These are phyloP conservation scores for Meyerozyma guilliermondii DNA, from an alignment of 1,139 yeast genomes.

Conservation along the genomic window DNA sequence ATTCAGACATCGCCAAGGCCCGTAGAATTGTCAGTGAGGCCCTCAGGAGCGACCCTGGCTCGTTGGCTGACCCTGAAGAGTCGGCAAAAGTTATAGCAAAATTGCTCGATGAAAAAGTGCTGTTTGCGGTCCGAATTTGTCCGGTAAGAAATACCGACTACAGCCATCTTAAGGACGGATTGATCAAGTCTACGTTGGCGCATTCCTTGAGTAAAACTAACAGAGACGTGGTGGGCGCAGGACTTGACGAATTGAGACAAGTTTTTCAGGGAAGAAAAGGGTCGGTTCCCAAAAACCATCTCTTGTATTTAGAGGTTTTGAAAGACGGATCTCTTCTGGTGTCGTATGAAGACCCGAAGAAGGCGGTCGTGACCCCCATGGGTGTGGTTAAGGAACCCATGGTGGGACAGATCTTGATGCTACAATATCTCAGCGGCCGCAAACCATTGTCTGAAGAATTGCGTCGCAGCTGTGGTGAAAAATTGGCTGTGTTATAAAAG, in stretches of 20 bases:
- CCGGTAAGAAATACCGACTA: slow-evolving; percentile 90
- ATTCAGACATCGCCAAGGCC: slow-evolving; percentile 47
- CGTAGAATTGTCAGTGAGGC: slow-evolving; percentile 25
- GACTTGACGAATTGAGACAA: slow-evolving; percentile 51
- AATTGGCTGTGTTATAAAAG: neutral
- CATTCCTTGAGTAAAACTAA: slow-evolving; percentile 40
- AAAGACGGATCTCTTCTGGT: slow-evolving; percentile 42
- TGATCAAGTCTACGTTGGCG: slow-evolving; percentile 69
- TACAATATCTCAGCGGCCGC: slow-evolving; percentile 56
- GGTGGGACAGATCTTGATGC: slow-evolving; percentile 48
- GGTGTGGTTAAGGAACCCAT: slow-evolving; percentile 47
- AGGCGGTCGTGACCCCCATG: slow-evolving; percentile 27
- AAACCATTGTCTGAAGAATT: slow-evolving; percentile 42
- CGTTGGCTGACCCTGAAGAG: slow-evolving; percentile 22
- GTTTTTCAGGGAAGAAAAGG: slow-evolving; percentile 49
- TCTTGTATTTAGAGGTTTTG: slow-evolving; percentile 46
- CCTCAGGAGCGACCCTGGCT: slow-evolving; percentile 28
- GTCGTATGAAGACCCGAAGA: slow-evolving; percentile 31
- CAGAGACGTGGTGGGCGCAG: slow-evolving; percentile 37
- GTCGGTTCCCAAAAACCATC: slow-evolving; percentile 61
- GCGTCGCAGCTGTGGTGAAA: neutral
- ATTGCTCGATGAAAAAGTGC: slow-evolving; percentile 55
- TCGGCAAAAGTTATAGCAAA: slow-evolving; percentile 50
- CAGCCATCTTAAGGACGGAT: slow-evolving; percentile 83
- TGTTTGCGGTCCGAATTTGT: slow-evolving; percentile 66